Evolutionary conservation across 139 green algal genomes (phyloP).

Genomic region (Chlorella sp.): DNA sequence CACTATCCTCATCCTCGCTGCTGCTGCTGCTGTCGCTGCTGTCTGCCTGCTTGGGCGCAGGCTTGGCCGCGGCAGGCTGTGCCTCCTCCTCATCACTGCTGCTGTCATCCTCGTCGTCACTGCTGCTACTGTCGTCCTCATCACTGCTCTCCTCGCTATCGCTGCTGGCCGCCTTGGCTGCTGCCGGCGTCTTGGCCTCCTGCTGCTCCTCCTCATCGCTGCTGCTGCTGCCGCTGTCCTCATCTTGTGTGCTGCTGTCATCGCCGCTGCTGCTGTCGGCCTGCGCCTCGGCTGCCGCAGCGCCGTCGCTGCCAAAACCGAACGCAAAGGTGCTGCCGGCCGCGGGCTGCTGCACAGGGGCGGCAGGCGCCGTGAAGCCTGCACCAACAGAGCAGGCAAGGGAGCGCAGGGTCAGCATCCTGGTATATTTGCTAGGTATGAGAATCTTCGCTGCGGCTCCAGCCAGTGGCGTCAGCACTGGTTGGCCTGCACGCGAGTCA

Average conservation of each 20-base stretch:
- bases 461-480: no score
- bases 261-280: not conserved
- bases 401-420: no score
- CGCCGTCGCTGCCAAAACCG: slow-evolving; percentile 16
- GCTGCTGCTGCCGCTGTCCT: not conserved
- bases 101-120: not conserved
- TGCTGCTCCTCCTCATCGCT: not conserved
- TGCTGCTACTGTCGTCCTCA: not conserved
- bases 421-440: no score
- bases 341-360: not conserved
- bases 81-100: not conserved
- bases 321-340: slow-evolving; percentile 15
- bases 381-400: not conserved
- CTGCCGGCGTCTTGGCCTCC: not conserved
- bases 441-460: no score
- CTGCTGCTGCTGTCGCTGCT: slow-evolving; percentile 7
- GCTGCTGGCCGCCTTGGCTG: slow-evolving; percentile 13
- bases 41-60: not conserved
- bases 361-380: not conserved
- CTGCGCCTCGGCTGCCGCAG: not conserved
- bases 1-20: not conserved
- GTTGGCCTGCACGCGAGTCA: no score
- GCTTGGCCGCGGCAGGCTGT: not conserved
- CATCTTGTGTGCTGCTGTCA: not conserved
- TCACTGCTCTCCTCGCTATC: not conserved